Percentiles rank a stretch among this genome's conserved stretches.
These are phyloP conservation scores for Scheffersomyces lignosus DNA, from an alignment of 805 yeast species.

Conservation along the genomic window DNA sequence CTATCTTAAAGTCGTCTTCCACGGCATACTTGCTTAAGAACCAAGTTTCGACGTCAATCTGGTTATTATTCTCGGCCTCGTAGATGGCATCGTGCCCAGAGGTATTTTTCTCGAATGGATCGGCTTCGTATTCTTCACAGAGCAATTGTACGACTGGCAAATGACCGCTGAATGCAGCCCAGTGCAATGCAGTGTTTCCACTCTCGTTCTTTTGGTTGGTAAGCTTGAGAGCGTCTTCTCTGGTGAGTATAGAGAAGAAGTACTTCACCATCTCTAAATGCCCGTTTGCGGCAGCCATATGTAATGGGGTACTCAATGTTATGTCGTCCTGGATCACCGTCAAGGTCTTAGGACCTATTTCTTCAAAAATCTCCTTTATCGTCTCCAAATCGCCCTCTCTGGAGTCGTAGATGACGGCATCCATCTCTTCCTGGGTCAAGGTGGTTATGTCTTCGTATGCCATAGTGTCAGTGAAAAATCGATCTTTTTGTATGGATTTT, in stretches of 20 bases:
- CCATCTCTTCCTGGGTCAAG: conserved; percentile 74
- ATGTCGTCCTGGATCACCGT: conserved; percentile 57
- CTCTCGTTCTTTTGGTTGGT: conserved; percentile 56
- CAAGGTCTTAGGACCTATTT: conserved; percentile 47
- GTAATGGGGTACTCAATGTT: conserved; percentile 75
- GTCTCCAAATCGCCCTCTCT: conserved; percentile 85
- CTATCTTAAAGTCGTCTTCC: conserved; percentile 51
- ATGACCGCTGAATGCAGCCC: conserved; percentile 94
- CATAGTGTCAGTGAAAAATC: neutral
- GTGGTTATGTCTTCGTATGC: conserved; percentile 16
- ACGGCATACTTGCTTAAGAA: conserved; percentile 72
- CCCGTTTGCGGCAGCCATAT: conserved; percentile 96
- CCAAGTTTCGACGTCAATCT: conserved; percentile 76
- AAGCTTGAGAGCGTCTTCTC: conserved; percentile 40
- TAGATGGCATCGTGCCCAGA: conserved; percentile 81
- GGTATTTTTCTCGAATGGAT: conserved; percentile 74
- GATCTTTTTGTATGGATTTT: neutral
- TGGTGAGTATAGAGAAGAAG: conserved; percentile 49
- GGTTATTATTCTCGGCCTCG: conserved; percentile 82
- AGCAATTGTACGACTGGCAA: conserved; percentile 65
- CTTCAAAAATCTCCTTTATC: conserved; percentile 64
- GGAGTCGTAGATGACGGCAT: conserved; percentile 77
- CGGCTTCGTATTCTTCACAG: conserved; percentile 75
- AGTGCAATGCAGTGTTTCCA: conserved; percentile 93
- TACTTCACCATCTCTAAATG: conserved; percentile 67